Base-by-base conservation (phyloP, 2,329 filamentous ascomycete species). In the Verticillium longisporum region DNA sequence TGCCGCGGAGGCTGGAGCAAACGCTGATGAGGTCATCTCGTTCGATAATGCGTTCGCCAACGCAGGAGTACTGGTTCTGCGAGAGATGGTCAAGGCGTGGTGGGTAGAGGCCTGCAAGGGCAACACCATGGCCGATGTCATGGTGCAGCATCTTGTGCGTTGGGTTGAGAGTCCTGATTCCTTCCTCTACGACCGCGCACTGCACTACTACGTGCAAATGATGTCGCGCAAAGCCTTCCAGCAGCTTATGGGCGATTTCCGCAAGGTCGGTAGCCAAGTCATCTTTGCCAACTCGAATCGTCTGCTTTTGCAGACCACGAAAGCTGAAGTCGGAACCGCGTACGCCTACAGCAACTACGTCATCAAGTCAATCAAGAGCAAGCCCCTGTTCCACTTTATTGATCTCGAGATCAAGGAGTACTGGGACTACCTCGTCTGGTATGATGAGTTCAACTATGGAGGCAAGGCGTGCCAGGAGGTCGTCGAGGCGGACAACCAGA, bases 361-460 rank as follows among this genome's bases (percentile, higher is more conserved):
- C 64, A 83, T 99, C 69, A 97, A 97, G 78, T 96, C 93, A 0
- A 97, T 99, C 77, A 94, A 96, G 75, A 88, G 87, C 61, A 97
- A 97, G 70, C 92, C 95, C 0, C 83, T 97, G 0, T 99, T 99
- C 77, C 91, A 97, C 74, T 99, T 99, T 71, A 87, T 99, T 65
- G 95, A 99, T 69, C 82, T 99, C 3, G 91, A 97, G 68, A 95
- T 99, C 74, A 97, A 94, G 67, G 95, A 99, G 72, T 99, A 97
- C 75, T 99, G 95, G 95, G 95, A 99, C 73, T 98, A 97, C 69
- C 86, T 99, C 0, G 88, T 97, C 4, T 99, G 95, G 95, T 98
- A 98, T 67, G 95, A 99, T 68, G 92, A 97, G 75, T 97, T 94
- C 81, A 99, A 99, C 78, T 98, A 98, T 69, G 96, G 95, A 60